These are phyloP conservation scores for Suillus decipiens DNA, from an alignment of 768 basidiomycete species.

Conservation along the genomic window DNA sequence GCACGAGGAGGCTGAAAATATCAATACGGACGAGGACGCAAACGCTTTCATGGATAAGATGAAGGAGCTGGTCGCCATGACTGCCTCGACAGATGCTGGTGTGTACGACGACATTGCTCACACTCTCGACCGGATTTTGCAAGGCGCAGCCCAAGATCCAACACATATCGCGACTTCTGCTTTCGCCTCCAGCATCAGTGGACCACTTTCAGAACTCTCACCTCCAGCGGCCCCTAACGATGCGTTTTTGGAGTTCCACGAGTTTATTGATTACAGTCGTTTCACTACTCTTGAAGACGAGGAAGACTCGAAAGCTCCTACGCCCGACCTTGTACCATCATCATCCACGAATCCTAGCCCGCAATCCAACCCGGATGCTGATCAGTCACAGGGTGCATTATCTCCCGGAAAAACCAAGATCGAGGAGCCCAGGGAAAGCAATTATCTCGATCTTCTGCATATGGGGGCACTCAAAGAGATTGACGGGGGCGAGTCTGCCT, in stretches of 20 bases:
- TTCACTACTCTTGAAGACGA: slow-evolving; percentile 56
- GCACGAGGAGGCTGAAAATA: slow-evolving; percentile 40
- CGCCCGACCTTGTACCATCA: slow-evolving; percentile 70
- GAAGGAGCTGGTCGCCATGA: slow-evolving; percentile 61
- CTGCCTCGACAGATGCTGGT: slow-evolving; percentile 41
- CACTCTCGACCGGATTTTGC: slow-evolving; percentile 63
- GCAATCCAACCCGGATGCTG: slow-evolving; percentile 68
- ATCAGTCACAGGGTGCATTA: slow-evolving; percentile 44
- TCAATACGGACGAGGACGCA: slow-evolving; percentile 71
- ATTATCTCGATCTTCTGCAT: slow-evolving; percentile 51
- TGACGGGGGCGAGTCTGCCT: slow-evolving; percentile 74
- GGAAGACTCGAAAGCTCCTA: slow-evolving; percentile 67
- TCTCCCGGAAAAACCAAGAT: slow-evolving; percentile 52
- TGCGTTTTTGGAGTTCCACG: slow-evolving; percentile 51
- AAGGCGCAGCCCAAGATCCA: slow-evolving; percentile 50
- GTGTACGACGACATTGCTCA: slow-evolving; percentile 52
- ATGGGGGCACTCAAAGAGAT: slow-evolving; percentile 68
- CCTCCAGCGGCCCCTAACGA: slow-evolving; percentile 38
- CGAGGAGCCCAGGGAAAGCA: slow-evolving; percentile 43
- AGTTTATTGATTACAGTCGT: slow-evolving; percentile 71
- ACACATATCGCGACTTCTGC: slow-evolving; percentile 33
- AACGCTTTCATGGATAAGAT: slow-evolving; percentile 61
- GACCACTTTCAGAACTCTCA: slow-evolving; percentile 35
- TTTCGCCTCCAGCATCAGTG: slow-evolving; percentile 30
- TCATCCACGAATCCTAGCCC: slow-evolving; percentile 80